phyloP scores from a whole-genome alignment of 2,329 filamentous ascomycete genomes.

The Botrytis fabae region DNA sequence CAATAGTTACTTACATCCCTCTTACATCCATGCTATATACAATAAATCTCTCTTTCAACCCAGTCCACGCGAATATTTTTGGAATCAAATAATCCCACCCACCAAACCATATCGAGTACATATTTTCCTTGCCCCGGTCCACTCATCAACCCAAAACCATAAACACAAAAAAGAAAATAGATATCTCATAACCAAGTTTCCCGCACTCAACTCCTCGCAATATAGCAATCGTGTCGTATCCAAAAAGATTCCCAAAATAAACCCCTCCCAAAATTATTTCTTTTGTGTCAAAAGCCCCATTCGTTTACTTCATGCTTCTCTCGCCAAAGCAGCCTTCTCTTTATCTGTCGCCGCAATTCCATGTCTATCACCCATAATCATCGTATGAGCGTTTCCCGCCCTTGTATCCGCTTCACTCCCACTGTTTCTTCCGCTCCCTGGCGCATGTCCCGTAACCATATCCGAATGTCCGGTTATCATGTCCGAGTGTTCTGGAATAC shows the following conservation, averaged over 20 bases:
- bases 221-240: neutral
- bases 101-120: neutral
- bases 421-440: neutral
- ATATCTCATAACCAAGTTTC: constrained; percentile 14
- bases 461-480: constrained; percentile 55
- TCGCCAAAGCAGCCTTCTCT: constrained; percentile 33
- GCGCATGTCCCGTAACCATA: constrained; percentile 10
- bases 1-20: neutral
- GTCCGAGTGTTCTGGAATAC: constrained; percentile 68
- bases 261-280: neutral
- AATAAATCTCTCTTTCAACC: neutral
- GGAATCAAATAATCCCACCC: constrained; percentile 1
- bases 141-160: neutral
- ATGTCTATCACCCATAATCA: constrained; percentile 53
- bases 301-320: neutral
- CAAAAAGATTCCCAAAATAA: neutral
- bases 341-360: constrained; percentile 50
- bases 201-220: constrained; percentile 10
- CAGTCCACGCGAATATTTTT: neutral
- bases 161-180: constrained; percentile 8
- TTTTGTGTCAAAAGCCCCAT: neutral
- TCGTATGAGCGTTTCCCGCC: constrained; percentile 44
- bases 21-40: constrained; percentile 11
- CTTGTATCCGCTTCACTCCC: constrained; percentile 35
- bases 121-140: constrained; percentile 1